Percentiles rank a stretch among this genome's conserved stretches.
These are phyloP conservation scores for Chaetomium olivaceum DNA, from an alignment of 2,329 filamentous ascomycete genomes.

Conservation along the genomic window DNA sequence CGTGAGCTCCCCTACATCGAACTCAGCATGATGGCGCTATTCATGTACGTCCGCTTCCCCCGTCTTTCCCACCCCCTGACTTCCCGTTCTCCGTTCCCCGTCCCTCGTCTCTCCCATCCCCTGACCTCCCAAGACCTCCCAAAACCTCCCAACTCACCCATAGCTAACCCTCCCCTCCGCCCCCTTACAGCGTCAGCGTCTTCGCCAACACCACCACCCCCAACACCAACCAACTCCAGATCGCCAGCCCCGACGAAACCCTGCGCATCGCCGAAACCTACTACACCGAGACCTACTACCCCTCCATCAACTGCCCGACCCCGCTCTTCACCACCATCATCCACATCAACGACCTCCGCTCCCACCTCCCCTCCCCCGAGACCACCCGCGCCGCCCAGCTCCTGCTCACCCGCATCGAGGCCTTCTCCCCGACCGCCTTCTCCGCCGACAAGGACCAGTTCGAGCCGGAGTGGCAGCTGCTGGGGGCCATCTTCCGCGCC, in stretches of 20 bases:
- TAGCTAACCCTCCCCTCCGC: neutral
- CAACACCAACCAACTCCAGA: constrained; percentile 14
- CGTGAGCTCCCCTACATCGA: constrained; percentile 10
- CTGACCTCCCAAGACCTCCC: neutral
- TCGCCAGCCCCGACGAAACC: constrained; percentile 23
- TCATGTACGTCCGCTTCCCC: constrained; percentile 14
- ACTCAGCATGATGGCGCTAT: constrained; percentile 20
- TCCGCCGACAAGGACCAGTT: neutral
- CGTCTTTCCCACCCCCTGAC: too few relatives aligned
- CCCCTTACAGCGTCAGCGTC: constrained; percentile 17
- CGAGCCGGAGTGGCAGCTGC: constrained; percentile 23
- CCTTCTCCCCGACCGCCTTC: constrained; percentile 31
- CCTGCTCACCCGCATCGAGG: constrained; percentile 26
- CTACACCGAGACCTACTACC: constrained; percentile 29
- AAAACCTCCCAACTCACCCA: neutral
- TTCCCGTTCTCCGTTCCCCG: too few relatives aligned
- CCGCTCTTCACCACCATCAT: constrained; percentile 30
- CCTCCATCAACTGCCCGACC: constrained; percentile 29
- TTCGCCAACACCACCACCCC: constrained; percentile 30
- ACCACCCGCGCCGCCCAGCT: constrained; percentile 5
- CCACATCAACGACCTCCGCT: constrained; percentile 31
- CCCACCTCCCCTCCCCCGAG: constrained; percentile 7
- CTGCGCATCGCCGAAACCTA: constrained; percentile 22
- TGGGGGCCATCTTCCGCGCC: constrained; percentile 29
- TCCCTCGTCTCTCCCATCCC: neutral